A percentile compares a stretch with the other conserved stretches of the same genome.
Evolutionary conservation across 768 basidiomycete genomes (phyloP).

Genomic region (Sarcodon aspratus): DNA sequence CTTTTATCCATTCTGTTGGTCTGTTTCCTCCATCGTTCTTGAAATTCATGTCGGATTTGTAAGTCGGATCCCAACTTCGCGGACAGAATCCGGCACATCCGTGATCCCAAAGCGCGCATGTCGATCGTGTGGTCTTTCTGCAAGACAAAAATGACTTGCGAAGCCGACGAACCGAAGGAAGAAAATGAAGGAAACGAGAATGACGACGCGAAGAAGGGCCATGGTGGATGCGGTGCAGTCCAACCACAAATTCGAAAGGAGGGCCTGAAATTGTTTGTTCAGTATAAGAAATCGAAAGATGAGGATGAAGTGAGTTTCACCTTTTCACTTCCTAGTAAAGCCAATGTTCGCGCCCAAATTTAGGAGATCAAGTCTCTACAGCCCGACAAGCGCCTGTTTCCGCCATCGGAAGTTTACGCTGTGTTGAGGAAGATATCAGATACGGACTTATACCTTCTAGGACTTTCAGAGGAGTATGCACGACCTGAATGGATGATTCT

Average conservation of each 20-base stretch:
- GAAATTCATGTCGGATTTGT: slow-evolving; percentile 16
- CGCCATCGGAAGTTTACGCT: slow-evolving; percentile 83
- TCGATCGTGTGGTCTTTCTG: slow-evolving; percentile 76
- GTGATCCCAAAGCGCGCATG: slow-evolving; percentile 82
- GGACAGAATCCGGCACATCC: slow-evolving; percentile 78
- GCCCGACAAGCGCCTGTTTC: slow-evolving; percentile 73
- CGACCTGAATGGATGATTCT: slow-evolving; percentile 99
- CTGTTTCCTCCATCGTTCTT: slow-evolving; percentile 7
- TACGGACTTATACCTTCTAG: slow-evolving; percentile 77
- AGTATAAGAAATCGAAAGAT: slow-evolving; percentile 91
- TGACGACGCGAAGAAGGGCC: slow-evolving; percentile 77
- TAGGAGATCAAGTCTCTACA: slow-evolving; percentile 75
- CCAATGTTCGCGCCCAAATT: background rate
- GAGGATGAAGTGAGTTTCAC: slow-evolving; percentile 76
- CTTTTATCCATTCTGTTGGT: slow-evolving; percentile 14
- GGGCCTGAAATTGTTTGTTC: slow-evolving; percentile 86
- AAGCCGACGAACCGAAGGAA: slow-evolving; percentile 80
- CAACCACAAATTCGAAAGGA: slow-evolving; percentile 92
- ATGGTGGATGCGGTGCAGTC: slow-evolving; percentile 92
- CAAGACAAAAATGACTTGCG: slow-evolving; percentile 84
- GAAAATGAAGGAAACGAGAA: slow-evolving; percentile 61
- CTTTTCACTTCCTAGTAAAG: slow-evolving; percentile 2
- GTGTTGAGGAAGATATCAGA: slow-evolving; percentile 95
- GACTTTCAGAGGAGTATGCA: slow-evolving; percentile 91
- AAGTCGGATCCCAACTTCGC: slow-evolving; percentile 81